phyloP scores from a whole-genome alignment of 345 rosid genomes.

The Populus deltoides region DNA sequence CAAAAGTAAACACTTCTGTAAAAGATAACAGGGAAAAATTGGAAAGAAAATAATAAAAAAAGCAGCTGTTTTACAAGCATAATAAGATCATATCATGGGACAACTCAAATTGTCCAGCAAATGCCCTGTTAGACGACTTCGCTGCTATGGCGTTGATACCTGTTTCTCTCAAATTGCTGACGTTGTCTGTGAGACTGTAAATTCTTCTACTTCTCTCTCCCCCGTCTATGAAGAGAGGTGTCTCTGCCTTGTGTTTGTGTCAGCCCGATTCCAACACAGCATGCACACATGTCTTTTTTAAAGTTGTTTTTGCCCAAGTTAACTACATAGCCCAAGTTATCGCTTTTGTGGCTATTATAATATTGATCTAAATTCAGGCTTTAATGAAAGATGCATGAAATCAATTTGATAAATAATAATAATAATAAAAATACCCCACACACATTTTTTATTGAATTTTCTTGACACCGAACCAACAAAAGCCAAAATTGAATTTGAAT shows the following conservation, averaged over 20 bases:
- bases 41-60: not conserved
- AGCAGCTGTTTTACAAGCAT: constrained; percentile 21
- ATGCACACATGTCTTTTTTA: too few relatives aligned
- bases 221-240: constrained; percentile 33
- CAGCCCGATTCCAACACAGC: not conserved
- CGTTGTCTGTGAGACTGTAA: constrained; percentile 13
- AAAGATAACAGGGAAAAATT: not conserved
- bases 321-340: not conserved
- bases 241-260: not conserved
- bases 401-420: not conserved
- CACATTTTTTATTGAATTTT: too few relatives aligned
- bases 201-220: not conserved
- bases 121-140: not conserved
- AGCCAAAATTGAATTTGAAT: too few relatives aligned
- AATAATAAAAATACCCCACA: too few relatives aligned
- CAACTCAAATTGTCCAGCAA: constrained; percentile 41
- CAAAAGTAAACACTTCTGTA: not conserved
- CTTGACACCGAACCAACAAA: too few relatives aligned
- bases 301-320: not conserved
- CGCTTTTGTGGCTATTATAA: not conserved
- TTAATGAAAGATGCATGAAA: not conserved
- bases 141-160: constrained; percentile 28
- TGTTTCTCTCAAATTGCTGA: constrained; percentile 11
- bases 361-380: not conserved
- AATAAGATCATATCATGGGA: constrained; percentile 47